These are phyloP conservation scores for Wickerhamiella alocasiicola DNA, from an alignment of 805 yeast genomes.

Conservation along the genomic window DNA sequence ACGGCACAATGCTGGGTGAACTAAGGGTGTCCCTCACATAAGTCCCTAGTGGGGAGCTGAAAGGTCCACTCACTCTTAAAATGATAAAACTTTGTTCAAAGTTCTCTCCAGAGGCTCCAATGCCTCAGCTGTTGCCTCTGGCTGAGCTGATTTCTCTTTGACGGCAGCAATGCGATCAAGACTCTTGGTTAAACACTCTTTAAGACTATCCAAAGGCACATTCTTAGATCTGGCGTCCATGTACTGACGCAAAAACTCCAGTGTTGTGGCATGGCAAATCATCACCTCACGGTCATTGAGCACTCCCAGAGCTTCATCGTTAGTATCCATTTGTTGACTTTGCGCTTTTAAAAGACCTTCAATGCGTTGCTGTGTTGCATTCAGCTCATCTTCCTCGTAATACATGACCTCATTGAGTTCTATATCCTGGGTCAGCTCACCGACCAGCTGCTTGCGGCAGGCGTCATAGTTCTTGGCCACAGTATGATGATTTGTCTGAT, in stretches of 20 bases:
- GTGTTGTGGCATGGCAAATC: conserved; percentile 56
- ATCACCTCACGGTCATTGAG: conserved; percentile 35
- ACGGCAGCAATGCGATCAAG: conserved; percentile 5
- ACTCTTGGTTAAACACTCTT: neutral
- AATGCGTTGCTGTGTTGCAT: conserved; percentile 11
- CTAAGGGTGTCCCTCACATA: no score
- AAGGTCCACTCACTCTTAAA: no score
- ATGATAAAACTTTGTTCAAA: no score
- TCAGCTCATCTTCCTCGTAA: conserved; percentile 12
- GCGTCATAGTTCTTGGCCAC: conserved; percentile 3
- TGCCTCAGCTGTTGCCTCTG: neutral
- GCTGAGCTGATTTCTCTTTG: neutral
- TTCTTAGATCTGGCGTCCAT: conserved; percentile 31
- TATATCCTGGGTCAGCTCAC: conserved; percentile 26
- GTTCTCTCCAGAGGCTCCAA: neutral
- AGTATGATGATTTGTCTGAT: neutral
- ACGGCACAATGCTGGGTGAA: no score
- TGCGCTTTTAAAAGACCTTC: conserved; percentile 8
- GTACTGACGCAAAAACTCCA: conserved; percentile 65
- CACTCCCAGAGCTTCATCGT: neutral
- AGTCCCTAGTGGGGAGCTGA: no score
- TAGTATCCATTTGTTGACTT: neutral
- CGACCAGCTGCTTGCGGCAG: neutral
- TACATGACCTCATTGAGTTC: conserved; percentile 66
- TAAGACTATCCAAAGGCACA: neutral